phyloP scores from a whole-genome alignment of 2,329 filamentous ascomycete genomes.

The Phoma sp. region DNA sequence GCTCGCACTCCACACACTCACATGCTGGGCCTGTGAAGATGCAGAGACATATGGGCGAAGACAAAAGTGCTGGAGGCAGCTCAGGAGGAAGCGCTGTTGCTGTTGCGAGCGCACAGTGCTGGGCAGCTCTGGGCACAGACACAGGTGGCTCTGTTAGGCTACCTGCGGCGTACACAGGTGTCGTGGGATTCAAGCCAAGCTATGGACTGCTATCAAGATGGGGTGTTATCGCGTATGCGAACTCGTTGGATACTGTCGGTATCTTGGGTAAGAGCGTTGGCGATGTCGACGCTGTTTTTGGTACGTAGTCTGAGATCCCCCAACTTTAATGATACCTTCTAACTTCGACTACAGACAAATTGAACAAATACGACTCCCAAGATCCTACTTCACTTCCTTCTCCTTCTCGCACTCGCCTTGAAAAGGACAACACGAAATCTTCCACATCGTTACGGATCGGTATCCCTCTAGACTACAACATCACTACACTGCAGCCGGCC shows the following conservation, averaged over 20 bases:
- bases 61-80: slow-evolving; percentile 60
- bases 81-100: slow-evolving; percentile 93
- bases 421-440: not conserved
- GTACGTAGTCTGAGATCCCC: slow-evolving; percentile 20
- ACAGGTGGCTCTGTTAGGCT: slow-evolving; percentile 89
- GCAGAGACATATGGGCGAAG: slow-evolving; percentile 55
- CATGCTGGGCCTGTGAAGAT: slow-evolving; percentile 67
- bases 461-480: slow-evolving; percentile 81
- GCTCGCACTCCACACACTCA: slow-evolving; percentile 78
- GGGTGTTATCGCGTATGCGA: slow-evolving; percentile 90
- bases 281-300: slow-evolving; percentile 55
- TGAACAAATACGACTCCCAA: slow-evolving; percentile 68
- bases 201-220: slow-evolving; percentile 87
- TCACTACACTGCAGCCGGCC: slow-evolving; percentile 74
- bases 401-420: slow-evolving; percentile 60
- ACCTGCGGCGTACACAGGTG: slow-evolving; percentile 84
- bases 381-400: slow-evolving; percentile 77
- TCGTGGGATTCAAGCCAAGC: slow-evolving; percentile 88
- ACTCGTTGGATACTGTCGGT: slow-evolving; percentile 90
- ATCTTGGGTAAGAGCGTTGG: slow-evolving; percentile 68
- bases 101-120: slow-evolving; percentile 70
- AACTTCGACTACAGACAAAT: slow-evolving; percentile 46
- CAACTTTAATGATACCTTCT: not conserved
- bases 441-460: slow-evolving; percentile 56
- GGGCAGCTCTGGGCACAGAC: slow-evolving; percentile 84